Evolutionary conservation across 768 basidiomycete species (phyloP), one percentile per base, ranked within the genome.

Genomic region (Tulasnella sp.): DNA sequence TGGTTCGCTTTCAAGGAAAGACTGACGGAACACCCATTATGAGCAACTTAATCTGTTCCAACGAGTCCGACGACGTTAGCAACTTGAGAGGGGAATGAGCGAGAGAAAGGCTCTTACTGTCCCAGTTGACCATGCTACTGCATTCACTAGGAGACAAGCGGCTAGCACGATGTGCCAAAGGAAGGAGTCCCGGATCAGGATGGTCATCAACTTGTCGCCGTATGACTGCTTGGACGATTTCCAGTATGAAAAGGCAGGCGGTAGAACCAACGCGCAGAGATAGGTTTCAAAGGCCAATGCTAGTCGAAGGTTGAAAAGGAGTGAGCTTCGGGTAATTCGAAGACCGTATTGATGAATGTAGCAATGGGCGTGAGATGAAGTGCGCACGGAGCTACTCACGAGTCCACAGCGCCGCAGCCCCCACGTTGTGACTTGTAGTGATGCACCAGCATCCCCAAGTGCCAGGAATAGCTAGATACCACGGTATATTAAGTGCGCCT

Each of bases 221-320:
- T 42, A 79, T 77, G 22, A 75, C 74, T 22, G 78, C n/a, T n/a
- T n/a, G 66, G 32, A 78, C 74, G 14, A 80, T 75, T 6, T 80
- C 75, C n/a, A 83, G 80, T 71, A 81, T 80, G 16, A 29, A 26
- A 35, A 40, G 4, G 52, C 52, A 4, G 34, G 19, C 39, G 4
- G 32, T 7, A 40, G 29, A 34, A 26, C 35, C 3, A 40, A 1
- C 1, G 2, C 39, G n/a, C 39, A 41, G 29, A 40, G 12, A 22
- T 67, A 39, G 8, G 66, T 42, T n/a, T 41, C 42, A 17, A 41
- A 41, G 0, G n/a, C 14, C 66, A 67, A n/a, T n/a, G n/a, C n/a
- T n/a, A n/a, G n/a, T n/a, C n/a, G n/a, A n/a, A n/a, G n/a, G n/a
- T n/a, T n/a, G n/a, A n/a, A n/a, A n/a, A n/a, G n/a, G n/a, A n/a